phyloP scores from a whole-genome alignment of 768 basidiomycete species.

The Tephrocybe sp. region DNA sequence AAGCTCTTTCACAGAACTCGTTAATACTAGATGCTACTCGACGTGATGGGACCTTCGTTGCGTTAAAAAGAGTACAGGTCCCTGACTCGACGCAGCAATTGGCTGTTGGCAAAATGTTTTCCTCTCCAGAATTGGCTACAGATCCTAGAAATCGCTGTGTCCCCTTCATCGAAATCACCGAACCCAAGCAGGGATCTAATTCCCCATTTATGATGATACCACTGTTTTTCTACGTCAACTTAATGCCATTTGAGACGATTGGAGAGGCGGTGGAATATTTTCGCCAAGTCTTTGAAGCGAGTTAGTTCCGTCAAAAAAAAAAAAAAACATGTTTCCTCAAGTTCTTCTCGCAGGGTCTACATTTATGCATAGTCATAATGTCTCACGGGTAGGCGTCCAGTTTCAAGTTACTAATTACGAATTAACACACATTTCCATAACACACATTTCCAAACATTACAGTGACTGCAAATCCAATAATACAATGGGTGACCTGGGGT shows the following conservation, averaged over 20 bases:
- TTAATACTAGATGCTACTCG: constrained; percentile 31
- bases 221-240: constrained; percentile 17
- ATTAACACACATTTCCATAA: not conserved
- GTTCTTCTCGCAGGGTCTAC: constrained; percentile 24
- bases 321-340: not conserved
- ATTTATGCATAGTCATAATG: constrained; percentile 32
- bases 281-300: constrained; percentile 27
- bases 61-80: constrained; percentile 26
- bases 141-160: constrained; percentile 36
- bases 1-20: not conserved
- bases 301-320: not conserved
- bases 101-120: constrained; percentile 27
- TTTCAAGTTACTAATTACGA: not conserved
- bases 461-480: constrained; percentile 26
- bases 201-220: constrained; percentile 30
- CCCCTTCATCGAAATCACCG: constrained; percentile 26
- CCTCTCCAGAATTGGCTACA: constrained; percentile 7
- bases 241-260: constrained; percentile 27
- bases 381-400: constrained; percentile 30
- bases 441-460: not conserved
- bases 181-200: constrained; percentile 18
- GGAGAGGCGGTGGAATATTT: constrained; percentile 32
- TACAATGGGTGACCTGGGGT: constrained; percentile 27
- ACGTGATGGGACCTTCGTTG: constrained; percentile 28
- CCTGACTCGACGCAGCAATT: constrained; percentile 21